Evolutionary conservation across 2,329 filamentous ascomycete species (phyloP).

Genomic region (Meredithiella fracta): DNA sequence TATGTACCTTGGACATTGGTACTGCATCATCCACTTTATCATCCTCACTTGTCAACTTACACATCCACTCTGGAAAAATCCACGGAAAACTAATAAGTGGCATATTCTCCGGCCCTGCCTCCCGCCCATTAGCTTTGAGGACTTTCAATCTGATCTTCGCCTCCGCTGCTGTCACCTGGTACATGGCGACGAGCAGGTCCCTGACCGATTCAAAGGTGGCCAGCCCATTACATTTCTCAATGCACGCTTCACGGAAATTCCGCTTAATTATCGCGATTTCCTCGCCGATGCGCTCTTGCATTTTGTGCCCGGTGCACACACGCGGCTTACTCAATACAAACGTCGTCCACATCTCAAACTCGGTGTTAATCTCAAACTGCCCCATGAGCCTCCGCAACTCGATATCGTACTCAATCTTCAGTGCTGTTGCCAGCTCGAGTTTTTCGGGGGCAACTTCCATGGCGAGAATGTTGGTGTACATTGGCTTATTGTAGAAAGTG

Average conservation of each 20-base stretch:
- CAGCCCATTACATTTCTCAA: constrained; percentile 43
- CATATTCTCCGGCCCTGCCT: constrained; percentile 30
- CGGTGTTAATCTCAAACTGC: constrained; percentile 66
- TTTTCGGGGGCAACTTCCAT: constrained; percentile 35
- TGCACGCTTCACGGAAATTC: constrained; percentile 50
- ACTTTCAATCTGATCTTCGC: constrained; percentile 39
- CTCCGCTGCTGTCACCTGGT: constrained; percentile 62
- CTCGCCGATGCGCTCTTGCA: constrained; percentile 64
- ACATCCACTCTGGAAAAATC: constrained; percentile 63
- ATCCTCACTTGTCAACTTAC: constrained; percentile 41
- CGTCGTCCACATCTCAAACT: constrained; percentile 83
- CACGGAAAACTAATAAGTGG: constrained; percentile 90
- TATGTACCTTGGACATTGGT: background rate
- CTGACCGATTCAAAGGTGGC: constrained; percentile 33
- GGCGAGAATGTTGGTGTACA: constrained; percentile 58
- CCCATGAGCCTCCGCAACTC: constrained; percentile 65
- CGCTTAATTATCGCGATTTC: constrained; percentile 51
- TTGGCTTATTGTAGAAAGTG: constrained; percentile 54
- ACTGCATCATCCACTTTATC: constrained; percentile 12
- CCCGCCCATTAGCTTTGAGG: constrained; percentile 21
- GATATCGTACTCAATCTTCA: constrained; percentile 68
- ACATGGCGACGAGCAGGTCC: constrained; percentile 74
- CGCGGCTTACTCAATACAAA: constrained; percentile 65
- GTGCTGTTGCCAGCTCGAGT: constrained; percentile 39
- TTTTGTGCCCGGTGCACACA: constrained; percentile 64